These are phyloP conservation scores for Pseudozyma sp. DNA, from an alignment of 1,284 basidiomycete genomes.

Conservation along the genomic window DNA sequence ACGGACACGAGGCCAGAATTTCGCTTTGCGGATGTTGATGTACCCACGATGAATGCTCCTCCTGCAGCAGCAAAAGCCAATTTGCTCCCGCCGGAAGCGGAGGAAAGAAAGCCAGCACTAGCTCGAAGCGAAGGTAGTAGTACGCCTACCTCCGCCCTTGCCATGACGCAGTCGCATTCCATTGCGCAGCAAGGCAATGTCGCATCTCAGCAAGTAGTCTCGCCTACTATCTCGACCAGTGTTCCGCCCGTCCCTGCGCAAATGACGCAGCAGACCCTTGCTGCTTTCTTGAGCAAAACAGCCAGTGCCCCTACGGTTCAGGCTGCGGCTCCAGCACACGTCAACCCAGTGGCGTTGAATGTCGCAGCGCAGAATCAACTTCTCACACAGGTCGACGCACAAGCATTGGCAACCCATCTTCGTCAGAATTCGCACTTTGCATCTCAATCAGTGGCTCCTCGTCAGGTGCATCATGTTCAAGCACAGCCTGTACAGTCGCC, in stretches of 20 bases:
- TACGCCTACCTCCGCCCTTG: conserved; percentile 3
- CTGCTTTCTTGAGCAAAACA: neutral
- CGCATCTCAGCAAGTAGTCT: neutral
- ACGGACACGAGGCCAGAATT: conserved; percentile 39
- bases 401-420: conserved; percentile 1
- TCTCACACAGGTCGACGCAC: neutral
- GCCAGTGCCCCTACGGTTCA: neutral
- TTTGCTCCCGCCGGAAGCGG: neutral
- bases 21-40: conserved; percentile 20
- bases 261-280: neutral
- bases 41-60: neutral
- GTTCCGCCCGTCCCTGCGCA: neutral
- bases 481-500: neutral
- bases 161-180: conserved; percentile 9
- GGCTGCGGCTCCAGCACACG: neutral
- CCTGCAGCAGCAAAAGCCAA: neutral
- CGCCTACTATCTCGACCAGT: neutral
- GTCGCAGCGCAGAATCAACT: conserved; percentile 3
- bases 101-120: neutral
- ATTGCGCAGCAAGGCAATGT: neutral
- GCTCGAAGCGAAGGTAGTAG: neutral
- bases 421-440: neutral
- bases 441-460: neutral
- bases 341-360: neutral
- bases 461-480: neutral